phyloP scores from a whole-genome alignment of 257 asterid genomes.

The Echium plantagineum region DNA sequence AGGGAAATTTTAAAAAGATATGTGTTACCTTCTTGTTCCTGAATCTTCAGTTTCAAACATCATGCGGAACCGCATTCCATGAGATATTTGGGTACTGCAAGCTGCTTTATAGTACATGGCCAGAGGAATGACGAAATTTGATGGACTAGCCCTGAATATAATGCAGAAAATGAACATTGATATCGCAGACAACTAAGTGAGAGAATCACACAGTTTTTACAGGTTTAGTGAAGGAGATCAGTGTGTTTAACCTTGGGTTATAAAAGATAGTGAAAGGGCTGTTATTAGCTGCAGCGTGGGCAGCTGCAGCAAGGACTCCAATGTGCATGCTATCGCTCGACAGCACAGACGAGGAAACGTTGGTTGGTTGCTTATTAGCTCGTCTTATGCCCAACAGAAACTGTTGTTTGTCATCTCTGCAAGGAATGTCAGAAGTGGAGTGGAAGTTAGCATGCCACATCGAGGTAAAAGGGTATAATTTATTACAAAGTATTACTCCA shows the following conservation, averaged over 20 bases:
- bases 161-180: not conserved
- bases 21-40: conserved; percentile 60
- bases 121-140: conserved; percentile 62
- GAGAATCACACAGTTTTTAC: not conserved
- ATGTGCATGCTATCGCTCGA: conserved; percentile 98
- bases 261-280: conserved; percentile 86
- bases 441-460: conserved; percentile 1
- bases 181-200: not conserved
- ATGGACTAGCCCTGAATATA: conserved; percentile 53
- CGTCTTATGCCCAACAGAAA: conserved; percentile 75
- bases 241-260: conserved; percentile 59
- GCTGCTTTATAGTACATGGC: conserved; percentile 59
- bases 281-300: conserved; percentile 87
- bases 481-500: too few relatives aligned
- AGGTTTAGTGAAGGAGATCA: not conserved
- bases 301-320: conserved; percentile 92
- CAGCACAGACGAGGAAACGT: conserved; percentile 76
- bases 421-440: not conserved
- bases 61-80: conserved; percentile 79
- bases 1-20: not conserved
- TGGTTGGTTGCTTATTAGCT: conserved; percentile 78
- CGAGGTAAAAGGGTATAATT: not conserved
- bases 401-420: conserved; percentile 86
- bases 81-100: conserved; percentile 61
- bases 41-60: conserved; percentile 76